Percentiles rank a stretch among this genome's conserved stretches.
These are phyloP conservation scores for Fusarium ambrosium DNA, from an alignment of 2,329 filamentous ascomycete species.

Conservation along the genomic window DNA sequence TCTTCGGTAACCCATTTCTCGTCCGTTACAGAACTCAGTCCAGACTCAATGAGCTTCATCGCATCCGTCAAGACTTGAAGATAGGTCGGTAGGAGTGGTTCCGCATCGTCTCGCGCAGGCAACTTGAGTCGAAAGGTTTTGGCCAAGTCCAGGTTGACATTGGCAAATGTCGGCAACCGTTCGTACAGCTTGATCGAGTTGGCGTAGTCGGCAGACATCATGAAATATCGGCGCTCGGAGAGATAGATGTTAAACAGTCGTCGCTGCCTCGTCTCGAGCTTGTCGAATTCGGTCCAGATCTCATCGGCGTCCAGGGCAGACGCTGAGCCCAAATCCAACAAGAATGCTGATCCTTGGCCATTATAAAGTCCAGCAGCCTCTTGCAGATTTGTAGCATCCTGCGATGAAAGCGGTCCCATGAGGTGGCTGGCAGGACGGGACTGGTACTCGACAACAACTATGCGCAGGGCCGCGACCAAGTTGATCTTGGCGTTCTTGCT, in stretches of 20 bases:
- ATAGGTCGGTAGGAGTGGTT: conserved; percentile 63
- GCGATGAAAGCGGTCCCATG: conserved; percentile 78
- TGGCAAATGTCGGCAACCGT: conserved; percentile 53
- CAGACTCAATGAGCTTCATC: conserved; percentile 63
- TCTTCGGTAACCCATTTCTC: conserved; percentile 66
- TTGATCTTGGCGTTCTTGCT: conserved; percentile 83
- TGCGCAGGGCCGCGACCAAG: conserved; percentile 83
- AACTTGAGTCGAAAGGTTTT: conserved; percentile 50
- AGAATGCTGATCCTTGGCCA: conserved; percentile 68
- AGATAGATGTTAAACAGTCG: conserved; percentile 81
- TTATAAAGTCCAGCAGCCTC: conserved; percentile 78
- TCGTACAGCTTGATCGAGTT: conserved; percentile 63
- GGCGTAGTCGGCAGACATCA: conserved; percentile 72
- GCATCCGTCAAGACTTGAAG: conserved; percentile 61
- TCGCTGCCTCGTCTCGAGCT: conserved; percentile 70
- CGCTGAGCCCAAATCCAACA: conserved; percentile 64
- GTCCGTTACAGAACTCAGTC: conserved; percentile 65
- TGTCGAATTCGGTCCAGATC: conserved; percentile 71
- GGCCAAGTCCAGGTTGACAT: conserved; percentile 45
- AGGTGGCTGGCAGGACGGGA: conserved; percentile 80
- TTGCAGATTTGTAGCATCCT: conserved; percentile 82
- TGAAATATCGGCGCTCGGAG: conserved; percentile 76
- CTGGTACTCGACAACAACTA: conserved; percentile 88
- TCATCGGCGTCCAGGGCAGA: conserved; percentile 66
- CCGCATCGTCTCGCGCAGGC: conserved; percentile 54